Conservation (phyloP, 129 eudicot species). For the Helianthus annuus region DNA sequence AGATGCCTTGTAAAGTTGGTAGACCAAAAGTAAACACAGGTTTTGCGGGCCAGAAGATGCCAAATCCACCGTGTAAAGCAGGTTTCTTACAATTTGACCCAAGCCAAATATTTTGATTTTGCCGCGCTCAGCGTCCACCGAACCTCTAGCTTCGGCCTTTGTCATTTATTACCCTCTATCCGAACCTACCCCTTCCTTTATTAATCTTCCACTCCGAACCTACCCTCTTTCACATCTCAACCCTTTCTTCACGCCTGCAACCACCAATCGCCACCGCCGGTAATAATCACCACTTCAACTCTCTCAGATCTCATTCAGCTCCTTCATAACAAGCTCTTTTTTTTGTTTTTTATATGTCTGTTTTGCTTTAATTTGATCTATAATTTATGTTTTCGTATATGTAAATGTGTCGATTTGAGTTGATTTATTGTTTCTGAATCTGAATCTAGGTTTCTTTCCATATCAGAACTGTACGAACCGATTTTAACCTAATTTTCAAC, state of each 20-base stretch:
- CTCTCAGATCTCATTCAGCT: no score
- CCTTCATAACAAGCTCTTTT: no score
- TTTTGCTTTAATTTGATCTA: no score
- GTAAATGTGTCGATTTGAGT: not conserved
- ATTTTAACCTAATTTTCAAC: not conserved
- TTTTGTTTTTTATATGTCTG: not conserved
- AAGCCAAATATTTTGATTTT: slow-evolving; percentile 32
- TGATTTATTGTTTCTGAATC: not conserved
- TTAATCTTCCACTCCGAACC: slow-evolving; percentile 3
- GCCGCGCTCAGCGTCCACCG: slow-evolving; percentile 37
- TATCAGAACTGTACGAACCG: not conserved
- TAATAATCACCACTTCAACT: no score
- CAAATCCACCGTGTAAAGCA: slow-evolving; percentile 26
- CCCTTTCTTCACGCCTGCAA: not conserved
- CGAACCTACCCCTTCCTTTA: slow-evolving; percentile 2
- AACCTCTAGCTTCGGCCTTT: slow-evolving; percentile 28
- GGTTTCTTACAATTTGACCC: no score
- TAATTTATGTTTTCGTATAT: not conserved
- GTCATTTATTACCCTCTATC: slow-evolving; percentile 21
- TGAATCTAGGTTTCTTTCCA: not conserved
- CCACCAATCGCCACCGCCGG: no score
- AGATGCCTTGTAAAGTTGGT: not conserved
- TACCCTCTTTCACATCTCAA: not conserved
- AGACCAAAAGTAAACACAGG: not conserved
- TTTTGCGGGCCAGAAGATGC: slow-evolving; percentile 30